Conservation (phyloP, 768 basidiomycete species). For the Thelephora ganbajun region DNA sequence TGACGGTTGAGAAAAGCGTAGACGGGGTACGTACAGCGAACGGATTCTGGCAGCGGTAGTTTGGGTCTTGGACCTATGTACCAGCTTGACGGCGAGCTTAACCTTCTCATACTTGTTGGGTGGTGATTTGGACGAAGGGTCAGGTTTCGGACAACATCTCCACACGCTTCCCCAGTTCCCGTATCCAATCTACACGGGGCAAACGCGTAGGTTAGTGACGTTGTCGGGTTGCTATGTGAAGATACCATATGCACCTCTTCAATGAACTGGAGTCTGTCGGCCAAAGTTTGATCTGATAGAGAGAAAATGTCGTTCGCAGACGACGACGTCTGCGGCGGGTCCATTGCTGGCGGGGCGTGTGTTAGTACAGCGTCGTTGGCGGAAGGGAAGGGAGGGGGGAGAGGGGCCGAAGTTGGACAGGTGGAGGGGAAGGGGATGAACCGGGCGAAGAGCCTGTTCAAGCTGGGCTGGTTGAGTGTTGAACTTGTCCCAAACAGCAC, state of each 20-base stretch:
- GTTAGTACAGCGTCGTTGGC: constrained; percentile 6
- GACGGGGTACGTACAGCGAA: constrained; percentile 48
- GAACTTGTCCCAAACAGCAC: no score
- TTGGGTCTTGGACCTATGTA: constrained; percentile 69
- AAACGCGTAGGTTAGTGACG: constrained; percentile 5
- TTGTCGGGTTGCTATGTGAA: constrained; percentile 4
- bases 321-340: constrained; percentile 16
- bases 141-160: constrained; percentile 53
- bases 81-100: constrained; percentile 85
- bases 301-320: constrained; percentile 52
- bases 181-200: constrained; percentile 52
- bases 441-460: no score
- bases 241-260: constrained; percentile 42
- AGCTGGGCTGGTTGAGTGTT: no score
- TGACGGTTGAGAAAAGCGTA: not conserved
- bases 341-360: constrained; percentile 10
- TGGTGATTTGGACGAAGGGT: constrained; percentile 15
- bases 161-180: constrained; percentile 93
- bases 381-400: constrained; percentile 8
- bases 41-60: constrained; percentile 79
- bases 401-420: constrained; percentile 1
- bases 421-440: constrained; percentile 3
- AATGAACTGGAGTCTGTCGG: constrained; percentile 59
- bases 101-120: constrained; percentile 26
- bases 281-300: constrained; percentile 57